phyloP scores from a whole-genome alignment of 768 basidiomycete genomes.

The Pleurotus ostreatus region DNA sequence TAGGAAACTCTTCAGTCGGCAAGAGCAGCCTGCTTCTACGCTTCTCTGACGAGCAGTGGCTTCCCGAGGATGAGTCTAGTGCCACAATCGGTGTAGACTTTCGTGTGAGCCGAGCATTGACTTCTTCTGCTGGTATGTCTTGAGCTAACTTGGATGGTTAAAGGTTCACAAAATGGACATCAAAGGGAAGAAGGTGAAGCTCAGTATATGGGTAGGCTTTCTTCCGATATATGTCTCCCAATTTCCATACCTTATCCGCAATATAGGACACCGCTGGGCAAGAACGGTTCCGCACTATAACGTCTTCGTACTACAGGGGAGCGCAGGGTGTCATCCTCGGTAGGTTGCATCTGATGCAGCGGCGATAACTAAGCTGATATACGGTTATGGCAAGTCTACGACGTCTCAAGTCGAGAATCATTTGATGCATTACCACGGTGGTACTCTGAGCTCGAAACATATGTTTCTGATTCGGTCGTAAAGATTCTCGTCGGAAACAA shows the following conservation, averaged over 20 bases:
- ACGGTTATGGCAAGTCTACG: constrained; percentile 64
- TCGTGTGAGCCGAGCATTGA: constrained; percentile 46
- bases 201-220: constrained; percentile 91
- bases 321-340: constrained; percentile 82
- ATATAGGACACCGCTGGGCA: constrained; percentile 93
- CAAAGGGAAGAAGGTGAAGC: constrained; percentile 79
- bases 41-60: constrained; percentile 97
- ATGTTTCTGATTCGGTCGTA: constrained; percentile 79
- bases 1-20: constrained; percentile 88
- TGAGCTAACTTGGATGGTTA: constrained; percentile 7
- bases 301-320: constrained; percentile 90
- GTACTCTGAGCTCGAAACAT: constrained; percentile 91
- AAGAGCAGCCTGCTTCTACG: constrained; percentile 87
- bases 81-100: constrained; percentile 87
- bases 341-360: constrained; percentile 18
- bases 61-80: constrained; percentile 85
- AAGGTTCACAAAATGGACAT: constrained; percentile 89
- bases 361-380: background rate
- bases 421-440: constrained; percentile 94
- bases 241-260: background rate
- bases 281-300: constrained; percentile 94
- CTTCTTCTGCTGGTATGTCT: background rate
- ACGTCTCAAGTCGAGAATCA: constrained; percentile 87
- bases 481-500: constrained; percentile 97
- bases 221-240: background rate